Base-by-base conservation (phyloP, 2,329 filamentous ascomycete species). In the Cladorrhinum sp. region DNA sequence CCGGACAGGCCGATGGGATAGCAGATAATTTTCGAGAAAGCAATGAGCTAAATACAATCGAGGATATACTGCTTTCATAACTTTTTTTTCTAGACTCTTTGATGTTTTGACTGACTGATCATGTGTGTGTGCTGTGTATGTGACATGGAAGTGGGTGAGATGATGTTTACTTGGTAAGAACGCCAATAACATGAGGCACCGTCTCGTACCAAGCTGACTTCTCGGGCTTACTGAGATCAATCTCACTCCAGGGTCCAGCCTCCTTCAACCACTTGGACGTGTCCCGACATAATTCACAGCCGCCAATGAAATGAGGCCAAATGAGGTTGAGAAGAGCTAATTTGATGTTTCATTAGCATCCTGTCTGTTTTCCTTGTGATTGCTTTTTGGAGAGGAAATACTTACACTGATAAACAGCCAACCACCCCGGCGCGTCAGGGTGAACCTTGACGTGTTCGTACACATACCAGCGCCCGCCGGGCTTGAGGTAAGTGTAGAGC, bases 391-490 rank as follows among this genome's bases (percentile, higher is more conserved):
- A 12, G 53, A 6, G 21, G 1, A 26, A 12, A 36, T 23, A 75
- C 82, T 74, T 67, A 83, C 82, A 73, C 68, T 86, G 83, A 69
- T 85, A 85, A 16, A 74, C 57, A 12, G 67, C 63, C 67, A 85
- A 18, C 54, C 54, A 57, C 23, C 18, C 49, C n/a, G 36, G 36
- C 21, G 36, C 46, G 8, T 3, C 71, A 66, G 49, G 74, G 73
- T 55, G 71, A 72, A 21, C 20, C 58, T 72, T 69, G 42, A 88
- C 82, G 67, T 88, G 86, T 74, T 88, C 86, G 65, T 81, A 87
- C 1, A 85, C 78, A 63, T 86, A 85, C 84, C 85, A 87, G 39
- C 80, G 74, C 0, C 86, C 86, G 4, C 86, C 86, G 4, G 82
- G 80, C 73, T 85, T 86, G 62, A 88, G 75, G 57, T 82, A 80